Evolutionary conservation across 768 basidiomycete species (phyloP).

Genomic region (Pleurotus giganteus): DNA sequence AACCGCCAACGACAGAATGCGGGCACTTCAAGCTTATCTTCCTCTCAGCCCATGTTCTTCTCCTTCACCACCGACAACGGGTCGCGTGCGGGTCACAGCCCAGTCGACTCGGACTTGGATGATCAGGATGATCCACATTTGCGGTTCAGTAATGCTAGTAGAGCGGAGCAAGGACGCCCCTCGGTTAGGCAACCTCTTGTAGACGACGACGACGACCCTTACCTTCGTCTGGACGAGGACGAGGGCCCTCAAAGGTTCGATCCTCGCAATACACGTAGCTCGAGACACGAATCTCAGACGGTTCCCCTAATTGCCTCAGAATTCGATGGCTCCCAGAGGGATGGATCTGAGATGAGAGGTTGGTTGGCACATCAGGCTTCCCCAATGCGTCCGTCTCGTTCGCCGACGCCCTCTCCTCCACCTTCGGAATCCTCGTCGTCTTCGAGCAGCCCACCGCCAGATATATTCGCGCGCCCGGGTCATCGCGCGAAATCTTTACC

Average conservation of each 20-base stretch:
- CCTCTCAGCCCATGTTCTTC: constrained; percentile 84
- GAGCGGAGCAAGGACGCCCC: constrained; percentile 22
- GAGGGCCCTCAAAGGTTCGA: constrained; percentile 30
- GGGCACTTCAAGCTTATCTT: constrained; percentile 47
- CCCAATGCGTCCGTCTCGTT: constrained; percentile 46
- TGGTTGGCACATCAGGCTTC: constrained; percentile 80
- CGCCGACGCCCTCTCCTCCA: constrained; percentile 25
- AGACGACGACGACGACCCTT: constrained; percentile 67
- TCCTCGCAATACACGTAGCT: constrained; percentile 17
- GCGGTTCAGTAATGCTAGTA: constrained; percentile 35
- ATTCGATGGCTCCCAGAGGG: constrained; percentile 30
- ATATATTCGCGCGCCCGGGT: constrained; percentile 31
- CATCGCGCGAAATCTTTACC: constrained; percentile 18
- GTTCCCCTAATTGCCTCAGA: constrained; percentile 37
- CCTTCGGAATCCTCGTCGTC: constrained; percentile 39
- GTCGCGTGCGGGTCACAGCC: constrained; percentile 44
- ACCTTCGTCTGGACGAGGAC: constrained; percentile 74
- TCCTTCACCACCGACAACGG: constrained; percentile 81
- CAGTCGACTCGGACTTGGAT: constrained; percentile 52
- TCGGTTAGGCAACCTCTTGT: constrained; percentile 20
- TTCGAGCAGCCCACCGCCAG: constrained; percentile 42
- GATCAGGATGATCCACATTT: constrained; percentile 81
- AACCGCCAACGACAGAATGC: constrained; percentile 47
- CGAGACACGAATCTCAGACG: constrained; percentile 29
- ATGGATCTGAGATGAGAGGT: constrained; percentile 41